Conservation (phyloP, 495 filamentous ascomycete genomes). For the Acidiella bohemica region DNA sequence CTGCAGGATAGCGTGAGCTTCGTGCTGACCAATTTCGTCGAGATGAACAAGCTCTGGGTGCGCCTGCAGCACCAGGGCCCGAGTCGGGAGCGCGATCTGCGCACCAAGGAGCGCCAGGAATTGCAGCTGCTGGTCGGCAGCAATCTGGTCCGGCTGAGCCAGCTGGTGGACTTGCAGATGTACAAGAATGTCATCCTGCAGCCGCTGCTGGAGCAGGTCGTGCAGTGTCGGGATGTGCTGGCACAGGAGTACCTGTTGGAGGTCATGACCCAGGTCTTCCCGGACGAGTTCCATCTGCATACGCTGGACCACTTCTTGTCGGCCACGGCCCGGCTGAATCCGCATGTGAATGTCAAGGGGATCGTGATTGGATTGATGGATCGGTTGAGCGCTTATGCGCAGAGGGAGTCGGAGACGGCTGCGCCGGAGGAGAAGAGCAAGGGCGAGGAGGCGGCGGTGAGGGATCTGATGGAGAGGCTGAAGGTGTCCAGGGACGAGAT, state of each 20-base stretch:
- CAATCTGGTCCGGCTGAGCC: constrained; percentile 88
- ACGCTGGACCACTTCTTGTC: constrained; percentile 88
- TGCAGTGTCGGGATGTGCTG: constrained; percentile 91
- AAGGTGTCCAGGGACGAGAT: constrained; percentile 49
- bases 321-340: constrained; percentile 81
- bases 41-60: constrained; percentile 99
- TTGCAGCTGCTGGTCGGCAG: constrained; percentile 89
- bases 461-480: constrained; percentile 61
- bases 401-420: constrained; percentile 66
- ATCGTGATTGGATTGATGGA: constrained; percentile 99
- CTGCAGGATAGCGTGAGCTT: constrained; percentile 96
- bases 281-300: constrained; percentile 94
- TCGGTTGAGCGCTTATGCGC: constrained; percentile 79
- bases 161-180: constrained; percentile 82
- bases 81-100: constrained; percentile 80
- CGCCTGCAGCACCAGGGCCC: constrained; percentile 94
- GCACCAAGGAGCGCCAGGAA: constrained; percentile 89
- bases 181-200: constrained; percentile 86
- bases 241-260: constrained; percentile 96
- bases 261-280: constrained; percentile 98
- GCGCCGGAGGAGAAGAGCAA: constrained; percentile 55
- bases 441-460: constrained; percentile 71
- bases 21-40: constrained; percentile 94
- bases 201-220: constrained; percentile 86
- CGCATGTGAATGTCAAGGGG: constrained; percentile 91